phyloP scores from a whole-genome alignment of 2,329 filamentous ascomycete species.

The Raffaelea deltoideospora region DNA sequence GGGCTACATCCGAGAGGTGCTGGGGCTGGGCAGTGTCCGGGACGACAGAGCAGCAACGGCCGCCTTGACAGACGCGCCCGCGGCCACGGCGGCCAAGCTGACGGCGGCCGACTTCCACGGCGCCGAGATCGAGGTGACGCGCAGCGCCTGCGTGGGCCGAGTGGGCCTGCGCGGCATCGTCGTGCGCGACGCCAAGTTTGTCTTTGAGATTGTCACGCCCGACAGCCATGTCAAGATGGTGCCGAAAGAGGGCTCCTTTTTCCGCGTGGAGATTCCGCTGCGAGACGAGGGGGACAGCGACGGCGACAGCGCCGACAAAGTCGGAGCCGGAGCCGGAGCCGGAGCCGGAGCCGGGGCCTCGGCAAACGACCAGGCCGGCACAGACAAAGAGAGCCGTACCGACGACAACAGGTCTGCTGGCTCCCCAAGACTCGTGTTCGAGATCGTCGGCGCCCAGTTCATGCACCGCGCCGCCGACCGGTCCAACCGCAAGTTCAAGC shows the following conservation, averaged over 20 bases:
- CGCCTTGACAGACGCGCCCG: conserved; percentile 42
- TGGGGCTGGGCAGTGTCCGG: conserved; percentile 43
- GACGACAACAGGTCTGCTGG: no score
- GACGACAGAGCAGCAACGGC: no score
- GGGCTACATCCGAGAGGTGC: conserved; percentile 68
- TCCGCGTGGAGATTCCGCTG: conserved; percentile 52
- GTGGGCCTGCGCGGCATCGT: conserved; percentile 81
- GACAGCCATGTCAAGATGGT: conserved; percentile 58
- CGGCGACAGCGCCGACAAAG: conserved; percentile 8
- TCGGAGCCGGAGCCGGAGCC: no score
- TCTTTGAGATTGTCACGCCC: conserved; percentile 69
- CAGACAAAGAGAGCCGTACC: conserved; percentile 7
- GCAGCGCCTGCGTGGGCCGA: conserved; percentile 64
- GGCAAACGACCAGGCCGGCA: conserved; percentile 11
- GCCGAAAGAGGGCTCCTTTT: conserved; percentile 82
- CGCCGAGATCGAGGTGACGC: conserved; percentile 64
- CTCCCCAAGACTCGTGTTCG: conserved; percentile 45
- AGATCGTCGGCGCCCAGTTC: conserved; percentile 79
- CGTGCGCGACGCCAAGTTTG: conserved; percentile 72
- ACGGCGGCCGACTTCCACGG: conserved; percentile 85
- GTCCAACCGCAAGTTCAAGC: conserved; percentile 83
- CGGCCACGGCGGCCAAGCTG: conserved; percentile 58
- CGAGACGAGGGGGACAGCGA: conserved; percentile 10
- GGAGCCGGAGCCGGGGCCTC: no score
- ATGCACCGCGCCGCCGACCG: conserved; percentile 69